Evolutionary conservation across 768 basidiomycete genomes (phyloP), one percentile per base, ranked within the genome.

Genomic region (Phallus indusiatus): DNA sequence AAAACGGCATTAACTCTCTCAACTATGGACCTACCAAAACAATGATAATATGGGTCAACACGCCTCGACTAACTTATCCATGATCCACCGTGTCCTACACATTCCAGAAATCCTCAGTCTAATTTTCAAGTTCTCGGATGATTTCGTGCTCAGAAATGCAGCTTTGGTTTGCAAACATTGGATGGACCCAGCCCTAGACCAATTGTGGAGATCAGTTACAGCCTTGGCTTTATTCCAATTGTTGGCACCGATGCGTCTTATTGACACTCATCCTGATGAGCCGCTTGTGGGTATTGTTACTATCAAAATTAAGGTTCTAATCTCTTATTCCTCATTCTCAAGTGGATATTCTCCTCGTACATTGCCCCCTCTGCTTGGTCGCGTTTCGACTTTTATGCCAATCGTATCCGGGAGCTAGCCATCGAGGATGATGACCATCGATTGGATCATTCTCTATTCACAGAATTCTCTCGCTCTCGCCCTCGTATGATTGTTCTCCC

Each of bases 81-180:
- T 28, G 28, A 28, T 28, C 7, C 28, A 28, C 28, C 77, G 77
- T 36, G 78, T 80, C 6, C 66, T 85, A 1, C 70, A 66, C 28
- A 82, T 84, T 20, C 80, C 84, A 0, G 84, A 86, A 66, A 75
- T 86, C 0, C 70, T 85, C 21, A 76, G 81, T 54, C 75, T 81
- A 67, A 71, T 86, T 9, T 80, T 85, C 67, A 68, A 68, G 34
- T 77, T 73, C 60, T 63, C 83, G 21, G 78, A 79, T 61, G 64
- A 64, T 8, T 34, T 59, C 1, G 67, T 75, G 3, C 78, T 81
- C 62, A 71, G 72, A 0, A 60, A 59, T 1, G 82, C 78, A 54
- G 82, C 80, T 1, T 69, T 71, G 33, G 81, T 85, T 16, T 85
- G 80, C 72, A 83, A 76, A 63, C 64, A 60, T 51, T 86, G 85